A percentile compares a stretch with the other conserved stretches of the same genome.
These are phyloP conservation scores for Nakazawaea populi DNA, from an alignment of 805 yeast genomes.

Conservation along the genomic window DNA sequence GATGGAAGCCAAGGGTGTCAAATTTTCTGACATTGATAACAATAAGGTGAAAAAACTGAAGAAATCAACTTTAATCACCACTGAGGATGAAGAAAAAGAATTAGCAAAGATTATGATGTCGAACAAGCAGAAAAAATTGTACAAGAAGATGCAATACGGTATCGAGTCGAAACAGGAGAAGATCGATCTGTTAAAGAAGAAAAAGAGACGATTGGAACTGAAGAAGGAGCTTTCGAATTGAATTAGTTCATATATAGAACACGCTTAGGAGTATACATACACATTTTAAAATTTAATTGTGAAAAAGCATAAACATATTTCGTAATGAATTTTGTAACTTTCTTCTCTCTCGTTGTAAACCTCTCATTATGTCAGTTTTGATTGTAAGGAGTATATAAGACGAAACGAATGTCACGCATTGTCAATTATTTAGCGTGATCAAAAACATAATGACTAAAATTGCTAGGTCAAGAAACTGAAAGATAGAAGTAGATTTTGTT, in stretches of 20 bases:
- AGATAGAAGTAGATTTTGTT: too few relatives aligned
- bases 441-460: too few relatives aligned
- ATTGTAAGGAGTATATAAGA: too few relatives aligned
- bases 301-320: too few relatives aligned
- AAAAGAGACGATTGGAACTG: slow-evolving; percentile 7
- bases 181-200: slow-evolving; percentile 25
- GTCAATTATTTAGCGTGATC: too few relatives aligned
- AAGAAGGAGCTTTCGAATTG: slow-evolving; percentile 1
- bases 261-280: too few relatives aligned
- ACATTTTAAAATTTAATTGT: too few relatives aligned
- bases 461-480: too few relatives aligned
- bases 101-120: slow-evolving; percentile 96
- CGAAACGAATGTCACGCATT: too few relatives aligned
- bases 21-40: slow-evolving; percentile 54
- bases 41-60: slow-evolving; percentile 23
- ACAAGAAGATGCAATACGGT: slow-evolving; percentile 93
- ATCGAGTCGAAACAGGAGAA: slow-evolving; percentile 73
- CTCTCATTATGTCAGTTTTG: background rate
- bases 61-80: slow-evolving; percentile 37
- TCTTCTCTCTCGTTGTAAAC: background rate
- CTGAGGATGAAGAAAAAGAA: slow-evolving; percentile 78
- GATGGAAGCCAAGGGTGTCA: slow-evolving; percentile 83
- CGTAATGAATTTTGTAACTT: too few relatives aligned
- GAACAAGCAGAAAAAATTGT: slow-evolving; percentile 89
- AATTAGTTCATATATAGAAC: background rate